Evolutionary conservation across 192 early-diverging fungal species (phyloP), one percentile per base, ranked within the genome.

Genomic region (Powellomyces hirtus): DNA sequence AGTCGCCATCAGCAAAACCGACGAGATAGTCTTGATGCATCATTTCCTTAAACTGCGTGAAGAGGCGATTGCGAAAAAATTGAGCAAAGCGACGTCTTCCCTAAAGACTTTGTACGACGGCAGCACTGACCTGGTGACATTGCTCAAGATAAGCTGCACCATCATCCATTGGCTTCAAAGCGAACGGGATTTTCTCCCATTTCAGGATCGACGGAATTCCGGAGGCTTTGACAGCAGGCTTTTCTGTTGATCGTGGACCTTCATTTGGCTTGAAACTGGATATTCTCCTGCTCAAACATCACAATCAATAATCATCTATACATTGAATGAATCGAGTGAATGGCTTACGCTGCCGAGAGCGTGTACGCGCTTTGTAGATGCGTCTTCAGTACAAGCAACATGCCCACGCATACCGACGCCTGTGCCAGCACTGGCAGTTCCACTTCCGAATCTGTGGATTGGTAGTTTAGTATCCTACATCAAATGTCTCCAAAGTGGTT

Each of bases 321-420:
- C 38, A 18, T 31, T 14, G 0, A 22, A 6, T 2, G 38, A 24
- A n/a, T 71, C 66, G 57, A 53, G 29, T 70, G 60, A 58, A 8
- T 16, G 14, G 8, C 29, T 42, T 34, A 45, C 40, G 58, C 31
- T 22, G 67, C 30, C 22, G 75, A 74, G 18, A 91, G 40, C 30
- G 68, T 66, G 64, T 89, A 91, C 59, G 76, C 61, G 27, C 70
- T 65, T 71, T 86, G 84, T 50, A 91, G 77, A 70, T 88, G 81
- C 53, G 84, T 81, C 64, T 88, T 86, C 62, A 89, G 65, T 1
- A 79, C 40, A 67, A 89, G 73, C 62, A 91, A 68, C 36, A 90
- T 85, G 35, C 75, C 74, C 58, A 90, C 70, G 46, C 84, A 82
- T n/a, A 85, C 75, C 34, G 86, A 88, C 8, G 75, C 73, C 62